These are phyloP conservation scores for Alternaria longipes DNA, from an alignment of 2,329 filamentous ascomycete genomes.

Conservation along the genomic window DNA sequence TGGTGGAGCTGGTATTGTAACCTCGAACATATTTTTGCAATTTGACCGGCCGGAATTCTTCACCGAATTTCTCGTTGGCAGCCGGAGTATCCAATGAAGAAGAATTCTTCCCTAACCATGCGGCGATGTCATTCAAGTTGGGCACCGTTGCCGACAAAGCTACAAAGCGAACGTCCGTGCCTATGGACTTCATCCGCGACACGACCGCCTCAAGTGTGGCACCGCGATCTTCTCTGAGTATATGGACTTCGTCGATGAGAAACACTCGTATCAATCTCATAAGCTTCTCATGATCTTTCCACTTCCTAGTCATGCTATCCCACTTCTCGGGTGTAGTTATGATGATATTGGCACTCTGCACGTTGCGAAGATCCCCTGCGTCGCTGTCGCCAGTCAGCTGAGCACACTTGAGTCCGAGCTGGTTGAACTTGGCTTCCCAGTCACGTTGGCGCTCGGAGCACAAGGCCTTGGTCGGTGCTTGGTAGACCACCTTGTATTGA, in stretches of 20 bases:
- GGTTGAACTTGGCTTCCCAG: constrained; percentile 78
- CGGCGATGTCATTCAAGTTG: constrained; percentile 80
- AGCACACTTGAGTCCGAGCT: constrained; percentile 72
- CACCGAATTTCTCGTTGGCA: constrained; percentile 73
- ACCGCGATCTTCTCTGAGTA: constrained; percentile 80
- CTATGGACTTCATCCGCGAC: constrained; percentile 85
- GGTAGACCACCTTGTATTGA: constrained; percentile 83
- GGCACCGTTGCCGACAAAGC: constrained; percentile 85
- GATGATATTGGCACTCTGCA: constrained; percentile 81
- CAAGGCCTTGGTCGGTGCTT: constrained; percentile 84
- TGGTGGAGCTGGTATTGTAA: constrained; percentile 65
- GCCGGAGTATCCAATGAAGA: constrained; percentile 70
- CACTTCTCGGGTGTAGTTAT: constrained; percentile 91
- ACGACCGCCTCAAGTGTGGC: constrained; percentile 85
- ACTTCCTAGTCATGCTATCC: constrained; percentile 88
- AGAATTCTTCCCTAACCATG: constrained; percentile 76
- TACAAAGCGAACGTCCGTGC: constrained; percentile 78
- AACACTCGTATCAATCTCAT: constrained; percentile 81
- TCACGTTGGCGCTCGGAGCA: constrained; percentile 80
- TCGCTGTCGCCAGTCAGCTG: constrained; percentile 87
- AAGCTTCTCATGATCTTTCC: constrained; percentile 80
- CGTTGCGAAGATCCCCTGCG: constrained; percentile 69
- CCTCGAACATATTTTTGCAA: constrained; percentile 81
- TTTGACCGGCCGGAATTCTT: constrained; percentile 81
- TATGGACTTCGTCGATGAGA: constrained; percentile 88